Base-by-base conservation (phyloP, 2,329 filamentous ascomycete genomes). In the Botrytis byssoidea region DNA sequence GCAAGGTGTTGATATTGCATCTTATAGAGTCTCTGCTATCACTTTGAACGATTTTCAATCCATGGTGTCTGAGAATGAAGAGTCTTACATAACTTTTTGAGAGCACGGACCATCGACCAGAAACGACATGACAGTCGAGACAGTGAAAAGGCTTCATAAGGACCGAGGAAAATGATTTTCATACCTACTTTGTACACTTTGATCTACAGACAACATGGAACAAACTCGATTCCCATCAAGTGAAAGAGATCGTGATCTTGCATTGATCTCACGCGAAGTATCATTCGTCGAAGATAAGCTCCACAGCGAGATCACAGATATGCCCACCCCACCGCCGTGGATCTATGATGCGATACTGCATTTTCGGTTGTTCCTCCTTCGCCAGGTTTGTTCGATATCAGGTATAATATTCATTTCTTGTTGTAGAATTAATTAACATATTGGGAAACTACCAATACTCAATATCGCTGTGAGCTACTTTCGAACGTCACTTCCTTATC, bases 271-370 rank as follows among this genome's bases (percentile, higher is more conserved):
- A 42, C 10, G 25, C 35, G 1, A 37, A 32, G 14, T 46, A 16
- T 65, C n/a, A 6, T 46, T 35, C 18, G 12, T 37, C 35, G 42
- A 46, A 68, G 25, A 55, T n/a, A 68, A 68, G 35, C 20, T 68
- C 18, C 40, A 32, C 16, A 20, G 65, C 48, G 35, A n/a, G 35
- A 51, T 57, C 29, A n/a, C 20, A 68, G 25, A n/a, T 29, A 29
- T 67, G 51, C 35, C n/a, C 18, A 32, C 65, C 32, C 65, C 65
- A 68, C 65, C 29, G 40, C 42, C 46, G 46, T 37, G 61, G 40
- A 64, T n/a, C 32, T 37, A 14, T 68, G 65, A 68, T 68, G 65
- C 25, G 37, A 55, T 42, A 14, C 48, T 68, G 65, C 65, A 57
- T 68, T 68, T 40, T 42, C 65, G 46, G 46, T 42, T 37, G 22